phyloP scores from a whole-genome alignment of 2,329 filamentous ascomycete species.

The Neofusicoccum cordaticola region DNA sequence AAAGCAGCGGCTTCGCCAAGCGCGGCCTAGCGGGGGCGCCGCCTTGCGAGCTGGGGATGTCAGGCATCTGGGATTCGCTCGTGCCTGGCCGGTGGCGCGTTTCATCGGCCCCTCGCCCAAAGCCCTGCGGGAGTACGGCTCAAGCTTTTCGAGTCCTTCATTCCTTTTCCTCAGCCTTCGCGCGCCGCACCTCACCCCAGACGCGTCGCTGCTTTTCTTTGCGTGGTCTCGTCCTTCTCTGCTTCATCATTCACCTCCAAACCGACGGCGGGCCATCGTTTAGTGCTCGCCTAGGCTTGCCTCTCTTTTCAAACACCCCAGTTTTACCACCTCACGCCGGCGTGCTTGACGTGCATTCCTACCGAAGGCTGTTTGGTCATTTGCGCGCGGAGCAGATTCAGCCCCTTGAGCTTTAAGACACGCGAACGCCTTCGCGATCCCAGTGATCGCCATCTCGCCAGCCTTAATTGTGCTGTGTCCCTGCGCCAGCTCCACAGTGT shows the following conservation, averaged over 20 bases:
- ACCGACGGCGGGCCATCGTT: conserved; percentile 7
- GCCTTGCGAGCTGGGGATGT: neutral
- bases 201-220: neutral
- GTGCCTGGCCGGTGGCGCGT: conserved; percentile 12
- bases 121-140: neutral
- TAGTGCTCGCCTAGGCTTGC: neutral
- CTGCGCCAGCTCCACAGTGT: conserved; percentile 7
- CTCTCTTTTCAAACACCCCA: neutral
- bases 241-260: neutral
- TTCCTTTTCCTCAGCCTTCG: neutral
- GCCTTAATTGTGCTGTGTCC: neutral
- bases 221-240: neutral
- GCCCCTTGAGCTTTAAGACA: conserved; percentile 15
- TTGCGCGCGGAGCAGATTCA: conserved; percentile 9
- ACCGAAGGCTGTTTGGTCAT: conserved; percentile 3
- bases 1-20: neutral
- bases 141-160: conserved; percentile 13
- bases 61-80: conserved; percentile 4
- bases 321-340: conserved; percentile 6
- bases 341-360: conserved; percentile 4
- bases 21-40: conserved; percentile 1
- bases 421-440: neutral
- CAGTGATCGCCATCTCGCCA: neutral
- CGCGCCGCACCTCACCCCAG: neutral
- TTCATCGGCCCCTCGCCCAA: conserved; percentile 2